Percentiles rank a stretch among this genome's conserved stretches.
Conservation (phyloP, 192 early-diverging fungal genomes). For the Podila clonocystis region DNA sequence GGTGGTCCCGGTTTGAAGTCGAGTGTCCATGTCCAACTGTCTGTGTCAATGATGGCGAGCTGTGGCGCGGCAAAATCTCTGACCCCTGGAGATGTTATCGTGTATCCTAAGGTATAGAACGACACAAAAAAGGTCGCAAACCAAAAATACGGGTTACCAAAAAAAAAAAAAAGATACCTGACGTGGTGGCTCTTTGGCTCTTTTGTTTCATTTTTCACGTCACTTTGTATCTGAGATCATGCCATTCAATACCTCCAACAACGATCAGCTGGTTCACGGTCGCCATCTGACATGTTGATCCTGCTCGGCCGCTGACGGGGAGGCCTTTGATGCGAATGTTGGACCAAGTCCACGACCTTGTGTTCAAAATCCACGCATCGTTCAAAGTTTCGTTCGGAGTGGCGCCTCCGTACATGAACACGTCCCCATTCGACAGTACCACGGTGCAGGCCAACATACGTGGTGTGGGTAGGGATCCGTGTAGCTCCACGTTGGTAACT, state of each 20-base stretch:
- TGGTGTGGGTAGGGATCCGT: not conserved
- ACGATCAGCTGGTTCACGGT: not conserved
- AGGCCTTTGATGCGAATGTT: not conserved
- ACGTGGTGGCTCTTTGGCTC: not conserved
- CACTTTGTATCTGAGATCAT: not conserved
- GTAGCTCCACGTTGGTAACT: not conserved
- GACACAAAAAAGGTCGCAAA: too few relatives aligned
- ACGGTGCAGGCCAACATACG: not conserved
- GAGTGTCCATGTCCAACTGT: not conserved
- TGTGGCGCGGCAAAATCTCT: not conserved
- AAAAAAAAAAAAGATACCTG: too few relatives aligned
- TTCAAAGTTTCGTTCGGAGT: not conserved
- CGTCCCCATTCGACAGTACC: not conserved
- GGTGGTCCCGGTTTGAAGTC: not conserved
- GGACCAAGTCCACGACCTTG: not conserved
- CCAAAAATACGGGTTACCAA: too few relatives aligned
- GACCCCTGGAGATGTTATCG: not conserved
- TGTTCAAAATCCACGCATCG: constrained; percentile 2
- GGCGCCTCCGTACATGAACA: constrained; percentile 7
- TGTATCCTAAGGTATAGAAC: not conserved
- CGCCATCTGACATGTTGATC: constrained; percentile 6
- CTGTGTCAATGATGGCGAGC: not conserved
- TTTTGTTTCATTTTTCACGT: not conserved
- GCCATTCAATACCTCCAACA: constrained; percentile 1
- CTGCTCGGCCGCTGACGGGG: not conserved